Evolutionary conservation across 2,329 filamentous ascomycete genomes (phyloP).

Genomic region (Diaporthe destruens): DNA sequence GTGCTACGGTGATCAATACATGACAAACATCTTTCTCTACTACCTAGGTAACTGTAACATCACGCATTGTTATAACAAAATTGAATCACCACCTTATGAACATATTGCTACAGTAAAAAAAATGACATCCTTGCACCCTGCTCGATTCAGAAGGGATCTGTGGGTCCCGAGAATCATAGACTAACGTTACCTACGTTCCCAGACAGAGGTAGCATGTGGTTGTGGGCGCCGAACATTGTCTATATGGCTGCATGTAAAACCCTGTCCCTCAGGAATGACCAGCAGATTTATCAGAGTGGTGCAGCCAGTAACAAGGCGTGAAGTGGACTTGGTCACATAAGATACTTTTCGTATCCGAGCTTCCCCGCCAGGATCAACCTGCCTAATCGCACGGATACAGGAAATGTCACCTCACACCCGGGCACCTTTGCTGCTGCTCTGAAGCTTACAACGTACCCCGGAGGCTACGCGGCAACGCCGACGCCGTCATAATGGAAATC

Average conservation of each 20-base stretch:
- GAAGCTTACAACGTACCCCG: slow-evolving; percentile 15
- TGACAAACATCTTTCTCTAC: background rate
- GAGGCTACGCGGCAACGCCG: background rate
- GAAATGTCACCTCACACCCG: slow-evolving; percentile 21
- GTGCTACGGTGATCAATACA: background rate
- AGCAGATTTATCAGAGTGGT: too few relatives aligned
- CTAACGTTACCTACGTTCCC: too few relatives aligned
- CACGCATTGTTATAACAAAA: too few relatives aligned
- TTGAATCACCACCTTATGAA: too few relatives aligned
- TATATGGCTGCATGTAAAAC: background rate
- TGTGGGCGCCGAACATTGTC: background rate
- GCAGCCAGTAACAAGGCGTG: background rate
- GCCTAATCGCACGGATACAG: background rate
- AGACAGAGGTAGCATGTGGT: background rate
- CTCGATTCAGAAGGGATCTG: too few relatives aligned
- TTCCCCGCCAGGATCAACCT: slow-evolving; percentile 21
- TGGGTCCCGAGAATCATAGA: too few relatives aligned
- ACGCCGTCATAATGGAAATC: background rate
- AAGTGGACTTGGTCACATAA: background rate
- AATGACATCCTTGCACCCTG: background rate
- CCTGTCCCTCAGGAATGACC: background rate
- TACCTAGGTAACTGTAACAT: too few relatives aligned
- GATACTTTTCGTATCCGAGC: slow-evolving; percentile 24
- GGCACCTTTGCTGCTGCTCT: background rate
- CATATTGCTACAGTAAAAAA: too few relatives aligned